phyloP scores from a whole-genome alignment of 1,139 yeast species.

The Meyerozyma guilliermondii region DNA sequence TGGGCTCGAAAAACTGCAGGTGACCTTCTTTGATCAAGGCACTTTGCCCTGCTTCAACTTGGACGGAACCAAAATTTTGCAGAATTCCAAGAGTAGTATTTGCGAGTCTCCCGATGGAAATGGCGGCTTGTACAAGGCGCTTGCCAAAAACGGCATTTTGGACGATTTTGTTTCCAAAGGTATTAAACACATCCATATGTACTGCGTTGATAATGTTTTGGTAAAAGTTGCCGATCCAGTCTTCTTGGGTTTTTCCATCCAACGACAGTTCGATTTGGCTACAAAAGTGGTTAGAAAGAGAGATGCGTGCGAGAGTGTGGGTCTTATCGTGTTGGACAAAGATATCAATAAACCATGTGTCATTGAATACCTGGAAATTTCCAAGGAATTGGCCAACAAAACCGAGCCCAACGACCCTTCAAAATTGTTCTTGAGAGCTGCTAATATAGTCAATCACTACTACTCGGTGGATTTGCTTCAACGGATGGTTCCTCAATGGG shows the following conservation, averaged over 20 bases:
- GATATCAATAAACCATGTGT: constrained; percentile 71
- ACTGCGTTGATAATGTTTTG: constrained; percentile 91
- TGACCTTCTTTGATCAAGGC: constrained; percentile 89
- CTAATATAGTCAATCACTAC: constrained; percentile 95
- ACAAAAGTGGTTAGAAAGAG: constrained; percentile 95
- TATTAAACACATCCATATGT: constrained; percentile 89
- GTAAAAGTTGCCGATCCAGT: constrained; percentile 94
- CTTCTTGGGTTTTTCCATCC: constrained; percentile 82
- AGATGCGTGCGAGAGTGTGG: constrained; percentile 84
- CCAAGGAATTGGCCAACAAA: constrained; percentile 65
- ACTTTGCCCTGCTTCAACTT: constrained; percentile 82
- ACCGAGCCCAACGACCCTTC: constrained; percentile 42
- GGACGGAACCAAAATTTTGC: constrained; percentile 65
- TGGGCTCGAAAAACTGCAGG: constrained; percentile 57
- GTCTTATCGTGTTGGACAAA: constrained; percentile 76
- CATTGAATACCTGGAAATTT: constrained; percentile 91
- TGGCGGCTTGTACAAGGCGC: constrained; percentile 92
- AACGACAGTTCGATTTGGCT: constrained; percentile 64
- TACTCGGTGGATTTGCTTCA: constrained; percentile 73
- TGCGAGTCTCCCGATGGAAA: constrained; percentile 97
- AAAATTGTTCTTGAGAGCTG: constrained; percentile 78
- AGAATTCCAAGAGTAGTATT: constrained; percentile 50
- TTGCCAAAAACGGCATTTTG: constrained; percentile 58
- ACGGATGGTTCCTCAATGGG: constrained; percentile 64
- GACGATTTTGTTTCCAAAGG: constrained; percentile 66